Percentiles rank a stretch among this genome's conserved stretches.
These are phyloP conservation scores for Leccinum pachyderme DNA, from an alignment of 1,284 basidiomycete species.

Conservation along the genomic window DNA sequence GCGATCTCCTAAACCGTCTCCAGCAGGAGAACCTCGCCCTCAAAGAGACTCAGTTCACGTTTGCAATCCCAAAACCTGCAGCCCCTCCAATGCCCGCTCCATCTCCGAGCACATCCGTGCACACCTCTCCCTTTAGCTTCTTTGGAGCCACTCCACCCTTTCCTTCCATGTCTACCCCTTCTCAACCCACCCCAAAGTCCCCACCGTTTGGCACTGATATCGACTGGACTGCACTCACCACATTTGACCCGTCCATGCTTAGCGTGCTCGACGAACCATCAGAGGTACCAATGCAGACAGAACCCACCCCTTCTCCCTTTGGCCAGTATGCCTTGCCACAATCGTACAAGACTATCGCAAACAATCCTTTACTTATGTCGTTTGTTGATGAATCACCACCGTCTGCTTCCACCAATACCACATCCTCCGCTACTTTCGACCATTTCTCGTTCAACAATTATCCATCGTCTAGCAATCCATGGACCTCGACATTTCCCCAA, in stretches of 20 bases:
- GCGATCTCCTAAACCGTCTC: slow-evolving; percentile 72
- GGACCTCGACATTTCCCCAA: slow-evolving; percentile 39
- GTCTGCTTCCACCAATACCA: slow-evolving; percentile 21
- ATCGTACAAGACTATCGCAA: slow-evolving; percentile 70
- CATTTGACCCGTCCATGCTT: slow-evolving; percentile 64
- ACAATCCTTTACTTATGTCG: slow-evolving; percentile 79
- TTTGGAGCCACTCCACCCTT: slow-evolving; percentile 23
- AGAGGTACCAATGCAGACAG: slow-evolving; percentile 53
- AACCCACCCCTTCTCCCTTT: slow-evolving; percentile 47
- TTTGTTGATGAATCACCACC: slow-evolving; percentile 55
- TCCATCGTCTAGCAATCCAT: slow-evolving; percentile 21
- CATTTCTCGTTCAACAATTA: slow-evolving; percentile 24
- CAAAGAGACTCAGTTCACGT: slow-evolving; percentile 74
- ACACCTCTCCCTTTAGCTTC: slow-evolving; percentile 31
- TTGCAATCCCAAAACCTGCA: slow-evolving; percentile 55
- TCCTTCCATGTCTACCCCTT: slow-evolving; percentile 23
- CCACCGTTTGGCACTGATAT: slow-evolving; percentile 41
- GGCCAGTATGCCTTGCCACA: slow-evolving; percentile 38
- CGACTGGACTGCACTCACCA: slow-evolving; percentile 61
- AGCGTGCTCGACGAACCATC: slow-evolving; percentile 58
- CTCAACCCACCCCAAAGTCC: slow-evolving; percentile 21
- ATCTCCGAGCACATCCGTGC: slow-evolving; percentile 21
- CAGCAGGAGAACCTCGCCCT: slow-evolving; percentile 76
- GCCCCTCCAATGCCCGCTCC: slow-evolving; percentile 17
- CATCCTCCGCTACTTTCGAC: slow-evolving; percentile 20